A percentile compares a stretch with the other conserved stretches of the same genome.
Conservation (phyloP, 345 rosid genomes). For the Eucalyptus curtisii region DNA sequence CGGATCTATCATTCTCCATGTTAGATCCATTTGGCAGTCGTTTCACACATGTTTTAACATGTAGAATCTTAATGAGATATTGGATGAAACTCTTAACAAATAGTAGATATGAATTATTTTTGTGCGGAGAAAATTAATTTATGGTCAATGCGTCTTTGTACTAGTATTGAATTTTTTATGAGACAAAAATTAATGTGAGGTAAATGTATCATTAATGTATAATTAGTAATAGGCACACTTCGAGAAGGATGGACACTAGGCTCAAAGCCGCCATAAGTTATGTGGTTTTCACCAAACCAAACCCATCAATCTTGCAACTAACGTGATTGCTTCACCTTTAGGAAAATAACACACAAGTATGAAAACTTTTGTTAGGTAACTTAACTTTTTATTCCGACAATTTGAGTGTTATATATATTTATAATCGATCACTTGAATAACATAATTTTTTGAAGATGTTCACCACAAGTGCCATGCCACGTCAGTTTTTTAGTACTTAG, state of each 20-base stretch:
- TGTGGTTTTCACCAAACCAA: neutral
- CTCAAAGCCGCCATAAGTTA: neutral
- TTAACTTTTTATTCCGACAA: too few relatives aligned
- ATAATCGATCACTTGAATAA: too few relatives aligned
- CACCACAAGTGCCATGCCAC: neutral
- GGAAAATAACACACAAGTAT: neutral
- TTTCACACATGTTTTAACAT: neutral
- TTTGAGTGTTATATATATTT: neutral
- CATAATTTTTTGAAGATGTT: too few relatives aligned
- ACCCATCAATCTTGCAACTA: neutral
- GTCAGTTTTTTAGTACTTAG: fast-evolving
- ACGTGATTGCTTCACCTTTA: neutral
- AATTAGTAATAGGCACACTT: neutral
- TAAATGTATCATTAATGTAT: neutral
- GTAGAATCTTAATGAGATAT: neutral
- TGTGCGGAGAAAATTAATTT: neutral
- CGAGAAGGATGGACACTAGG: neutral
- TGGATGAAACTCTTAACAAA: neutral
- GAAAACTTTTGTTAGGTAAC: neutral
- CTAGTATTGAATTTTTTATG: neutral
- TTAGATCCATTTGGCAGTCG: neutral
- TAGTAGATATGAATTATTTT: neutral
- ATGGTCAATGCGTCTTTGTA: neutral
- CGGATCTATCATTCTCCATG: neutral
- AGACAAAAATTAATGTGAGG: neutral